A percentile compares a stretch with the other conserved stretches of the same genome.
Conservation (phyloP, 1,284 basidiomycete genomes). For the Golubevia sp. region DNA sequence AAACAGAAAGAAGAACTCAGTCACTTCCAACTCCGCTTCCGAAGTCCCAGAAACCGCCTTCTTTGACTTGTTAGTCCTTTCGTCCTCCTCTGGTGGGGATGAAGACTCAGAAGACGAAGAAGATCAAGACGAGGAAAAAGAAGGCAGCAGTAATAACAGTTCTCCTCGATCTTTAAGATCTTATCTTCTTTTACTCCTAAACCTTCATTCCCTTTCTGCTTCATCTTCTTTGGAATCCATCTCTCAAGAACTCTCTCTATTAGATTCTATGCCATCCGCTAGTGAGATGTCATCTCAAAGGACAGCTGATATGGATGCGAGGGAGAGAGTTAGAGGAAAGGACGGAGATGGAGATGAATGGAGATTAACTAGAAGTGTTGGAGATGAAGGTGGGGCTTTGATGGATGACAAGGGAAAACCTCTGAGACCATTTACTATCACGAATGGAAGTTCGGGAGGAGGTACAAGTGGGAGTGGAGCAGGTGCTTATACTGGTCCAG, state of each 20-base stretch:
- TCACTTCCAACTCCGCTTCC: conserved; percentile 1
- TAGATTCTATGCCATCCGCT: conserved; percentile 34
- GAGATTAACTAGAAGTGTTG: conserved; percentile 23
- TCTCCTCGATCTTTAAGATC: conserved; percentile 15
- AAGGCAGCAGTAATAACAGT: background rate
- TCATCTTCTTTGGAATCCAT: conserved; percentile 21
- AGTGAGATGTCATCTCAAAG: background rate
- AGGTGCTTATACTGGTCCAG: no score
- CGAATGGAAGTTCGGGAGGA: conserved; percentile 2
- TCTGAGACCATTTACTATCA: conserved; percentile 52
- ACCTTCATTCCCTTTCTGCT: conserved; percentile 32
- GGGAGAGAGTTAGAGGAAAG: background rate
- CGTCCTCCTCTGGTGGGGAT: background rate
- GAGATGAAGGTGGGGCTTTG: conserved; percentile 23
- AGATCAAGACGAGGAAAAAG: conserved; percentile 36
- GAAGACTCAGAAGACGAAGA: conserved; percentile 14
- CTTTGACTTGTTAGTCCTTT: conserved; percentile 12
- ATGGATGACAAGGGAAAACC: conserved; percentile 42
- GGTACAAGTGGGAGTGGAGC: background rate
- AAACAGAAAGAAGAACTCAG: background rate
- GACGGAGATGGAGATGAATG: conserved; percentile 21
- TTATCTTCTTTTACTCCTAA: conserved; percentile 44
- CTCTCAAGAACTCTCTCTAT: conserved; percentile 39
- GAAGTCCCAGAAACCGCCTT: conserved; percentile 7
- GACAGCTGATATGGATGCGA: conserved; percentile 1